Base-by-base conservation (phyloP, 2,329 filamentous ascomycete genomes). In the Diaporthe vaccinii region DNA sequence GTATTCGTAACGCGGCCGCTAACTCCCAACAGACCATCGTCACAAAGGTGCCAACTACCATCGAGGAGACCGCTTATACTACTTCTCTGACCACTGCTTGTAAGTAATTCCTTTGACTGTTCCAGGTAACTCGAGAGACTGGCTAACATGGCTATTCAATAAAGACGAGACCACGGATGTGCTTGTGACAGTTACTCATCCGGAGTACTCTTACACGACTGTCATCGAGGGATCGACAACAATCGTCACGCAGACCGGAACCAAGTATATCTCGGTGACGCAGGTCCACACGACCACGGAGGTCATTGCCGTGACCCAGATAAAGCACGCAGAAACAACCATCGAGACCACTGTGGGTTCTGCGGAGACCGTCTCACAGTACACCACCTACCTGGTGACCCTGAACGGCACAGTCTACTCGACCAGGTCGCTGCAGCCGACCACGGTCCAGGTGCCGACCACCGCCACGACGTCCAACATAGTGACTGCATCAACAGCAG, bases 161-260 rank as follows among this genome's bases (percentile, higher is more conserved):
- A n/a, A n/a, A 67, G 62, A 81, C 36, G 79, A 78, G 74, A 84
- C 80, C 15, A 84, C 83, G 7, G 80, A 84, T 49, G 82, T 86
- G n/a, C 83, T 83, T 72, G 78, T 82, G 70, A 84, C 83, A 31
- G 82, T 85, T 58, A 84, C 85, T 17, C 83, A 79, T 78, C 83
- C 84, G 10, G 85, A 84, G 68, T 84, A 82, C 70, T 81, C 81
- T 69, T 84, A 85, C 79, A 85, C 86, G 7, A 88, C 87, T n/a
- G 81, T 86, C 55, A 83, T 84, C 2, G 78, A 81, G 73, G 85
- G 84, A 34, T 81, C 78, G 62, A 88, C 85, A 14, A 79, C 86
- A 59, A 83, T 84, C 67, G 74, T 87, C 62, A 87, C 85, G 7
- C 78, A 83, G 76, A 89, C 87, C 9, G 81, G 81, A 74, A 87